A percentile compares a stretch with the other conserved stretches of the same genome.
These are phyloP conservation scores for Phytophthora pisi DNA, from an alignment of 352 stramenopile species.

Conservation along the genomic window DNA sequence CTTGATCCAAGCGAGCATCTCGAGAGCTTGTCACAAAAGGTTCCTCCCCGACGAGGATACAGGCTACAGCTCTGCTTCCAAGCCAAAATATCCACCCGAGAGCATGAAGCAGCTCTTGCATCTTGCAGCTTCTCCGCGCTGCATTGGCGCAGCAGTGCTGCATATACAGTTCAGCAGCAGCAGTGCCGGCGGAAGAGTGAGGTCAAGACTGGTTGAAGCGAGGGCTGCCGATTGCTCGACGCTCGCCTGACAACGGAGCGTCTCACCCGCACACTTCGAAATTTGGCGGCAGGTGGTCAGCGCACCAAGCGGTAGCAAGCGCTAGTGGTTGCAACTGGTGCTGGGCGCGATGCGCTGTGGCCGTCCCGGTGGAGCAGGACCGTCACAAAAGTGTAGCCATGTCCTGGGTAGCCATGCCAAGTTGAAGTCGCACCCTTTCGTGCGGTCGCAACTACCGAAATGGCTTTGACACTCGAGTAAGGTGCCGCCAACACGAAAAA, in stretches of 20 bases:
- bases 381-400: not conserved
- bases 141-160: no score
- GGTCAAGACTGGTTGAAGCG: constrained; percentile 1
- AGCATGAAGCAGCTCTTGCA: not conserved
- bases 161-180: not conserved
- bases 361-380: constrained; percentile 1
- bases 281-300: not conserved
- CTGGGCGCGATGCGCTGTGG: not conserved
- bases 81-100: not conserved
- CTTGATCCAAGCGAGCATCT: no score
- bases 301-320: not conserved
- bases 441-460: constrained; percentile 16
- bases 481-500: constrained; percentile 4
- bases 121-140: not conserved
- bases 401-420: constrained; percentile 19
- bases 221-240: constrained; percentile 9
- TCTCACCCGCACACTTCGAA: constrained; percentile 7
- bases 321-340: not conserved
- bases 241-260: constrained; percentile 6
- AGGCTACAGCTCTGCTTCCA: constrained; percentile 2
- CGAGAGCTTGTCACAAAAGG: constrained; percentile 6
- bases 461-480: not conserved
- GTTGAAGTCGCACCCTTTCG: constrained; percentile 5
- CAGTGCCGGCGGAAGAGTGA: not conserved
- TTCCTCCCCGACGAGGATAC: not conserved